Evolutionary conservation across 2,329 filamentous ascomycete genomes (phyloP), one percentile per base, ranked within the genome.

Genomic region (Raffaelea arxii): DNA sequence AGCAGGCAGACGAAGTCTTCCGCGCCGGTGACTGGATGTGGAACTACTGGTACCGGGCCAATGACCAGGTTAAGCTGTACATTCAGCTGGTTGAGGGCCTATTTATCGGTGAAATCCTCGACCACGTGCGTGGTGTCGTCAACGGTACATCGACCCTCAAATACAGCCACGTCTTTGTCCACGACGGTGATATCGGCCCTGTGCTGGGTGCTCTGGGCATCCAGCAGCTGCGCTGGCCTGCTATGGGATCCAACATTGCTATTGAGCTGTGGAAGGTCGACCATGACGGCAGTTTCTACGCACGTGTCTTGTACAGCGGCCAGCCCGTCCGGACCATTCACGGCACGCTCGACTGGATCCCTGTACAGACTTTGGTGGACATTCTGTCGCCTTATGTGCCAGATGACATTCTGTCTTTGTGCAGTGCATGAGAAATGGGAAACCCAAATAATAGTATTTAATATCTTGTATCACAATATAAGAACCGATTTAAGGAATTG

Each of bases 11-110:
- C 6, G 43, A 24, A 19, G 45, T 47, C 30, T 47, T 47, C 32
- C 45, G 45, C 5, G 45, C 45, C 24, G 45, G 45, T 16, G 45
- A 47, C 45, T 47, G 45, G 45, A 41, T 43, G 45, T 47, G 45
- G 45, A 47, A 43, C 40, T 47, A 47, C 40, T 47, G 23, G 21
- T 47, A 25, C 16, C 39, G 27, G 16, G 35, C 30, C 24, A 23
- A 37, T n/a, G 22, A 30, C 12, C 14, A 38, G 24, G 24, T 22
- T 16, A n/a, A 18, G 12, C 10, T 12, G 40, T 41, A 43, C 32
- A 47, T 47, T n/a, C 40, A 43, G 32, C 6, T 32, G 4, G 40
- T 43, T 19, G 32, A 38, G 24, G 45, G 45, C 30, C 45, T 47
- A 18, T 43, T 43, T 18, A 47, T 47, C 24, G 40, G 40, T 24